Conservation (phyloP, 2,329 filamentous ascomycete species). For the Ceratocystis lukuohia region DNA sequence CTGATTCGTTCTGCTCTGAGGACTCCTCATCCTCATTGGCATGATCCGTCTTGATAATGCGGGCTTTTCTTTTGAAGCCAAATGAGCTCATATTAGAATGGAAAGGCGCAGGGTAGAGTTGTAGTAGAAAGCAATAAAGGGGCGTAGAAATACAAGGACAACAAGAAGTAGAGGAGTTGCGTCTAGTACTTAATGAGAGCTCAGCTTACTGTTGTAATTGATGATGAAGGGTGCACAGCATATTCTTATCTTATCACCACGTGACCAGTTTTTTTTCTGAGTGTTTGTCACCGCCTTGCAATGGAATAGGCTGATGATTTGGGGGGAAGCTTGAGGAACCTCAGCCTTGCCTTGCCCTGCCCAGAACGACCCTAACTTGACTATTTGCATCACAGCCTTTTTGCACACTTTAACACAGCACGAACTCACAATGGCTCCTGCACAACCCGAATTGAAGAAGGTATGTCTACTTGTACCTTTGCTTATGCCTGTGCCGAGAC, state of each 20-base stretch:
- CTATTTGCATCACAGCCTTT: background rate
- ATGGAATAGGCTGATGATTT: background rate
- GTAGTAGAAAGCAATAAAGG: no score
- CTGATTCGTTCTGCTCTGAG: slow-evolving; percentile 6
- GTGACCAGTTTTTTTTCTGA: slow-evolving; percentile 28
- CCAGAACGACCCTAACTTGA: background rate
- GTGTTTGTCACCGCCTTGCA: background rate
- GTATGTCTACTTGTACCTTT: slow-evolving; percentile 33
- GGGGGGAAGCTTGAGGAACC: background rate
- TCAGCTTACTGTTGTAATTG: background rate
- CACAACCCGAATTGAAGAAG: slow-evolving; percentile 98
- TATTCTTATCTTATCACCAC: slow-evolving; percentile 36
- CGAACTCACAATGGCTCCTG: slow-evolving; percentile 70
- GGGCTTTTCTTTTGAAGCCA: slow-evolving; percentile 51
- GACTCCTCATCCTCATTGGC: slow-evolving; percentile 38
- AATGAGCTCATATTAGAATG: slow-evolving; percentile 39
- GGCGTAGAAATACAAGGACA: no score
- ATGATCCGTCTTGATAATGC: slow-evolving; percentile 60
- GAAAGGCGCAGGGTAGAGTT: no score
- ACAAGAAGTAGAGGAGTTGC: no score
- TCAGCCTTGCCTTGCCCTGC: slow-evolving; percentile 11
- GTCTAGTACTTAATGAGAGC: no score
- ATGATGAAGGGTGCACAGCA: background rate
- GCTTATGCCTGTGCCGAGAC: background rate
- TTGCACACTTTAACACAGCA: slow-evolving; percentile 7